These are phyloP conservation scores for Xylaria hypoxylon DNA, from an alignment of 2,329 filamentous ascomycete species.

Conservation along the genomic window DNA sequence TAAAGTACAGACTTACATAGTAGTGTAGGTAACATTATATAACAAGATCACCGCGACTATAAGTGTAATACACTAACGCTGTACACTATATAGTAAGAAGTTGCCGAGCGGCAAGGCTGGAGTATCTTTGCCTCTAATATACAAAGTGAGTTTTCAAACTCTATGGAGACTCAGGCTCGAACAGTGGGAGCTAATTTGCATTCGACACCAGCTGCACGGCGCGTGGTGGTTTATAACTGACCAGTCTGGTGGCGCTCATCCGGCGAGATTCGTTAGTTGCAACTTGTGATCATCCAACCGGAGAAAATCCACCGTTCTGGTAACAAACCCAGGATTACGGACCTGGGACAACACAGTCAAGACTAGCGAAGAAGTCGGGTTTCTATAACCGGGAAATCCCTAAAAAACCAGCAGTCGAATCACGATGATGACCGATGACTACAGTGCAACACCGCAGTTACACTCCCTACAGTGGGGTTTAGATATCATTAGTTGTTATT, in stretches of 20 bases:
- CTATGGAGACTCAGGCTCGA: background rate
- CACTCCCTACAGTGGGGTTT: background rate
- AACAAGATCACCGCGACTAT: too few species aligned
- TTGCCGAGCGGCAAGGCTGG: too few species aligned
- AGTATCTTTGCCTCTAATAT: background rate
- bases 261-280: background rate
- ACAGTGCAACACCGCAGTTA: background rate
- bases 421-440: background rate
- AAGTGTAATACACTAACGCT: too few species aligned
- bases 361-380: background rate
- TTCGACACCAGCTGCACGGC: background rate
- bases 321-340: constrained; percentile 18
- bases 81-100: background rate
- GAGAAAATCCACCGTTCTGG: constrained; percentile 31
- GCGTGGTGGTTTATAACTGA: background rate
- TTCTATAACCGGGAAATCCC: background rate
- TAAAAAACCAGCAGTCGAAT: background rate
- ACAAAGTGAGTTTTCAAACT: too few species aligned
- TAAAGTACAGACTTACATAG: too few species aligned
- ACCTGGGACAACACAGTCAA: constrained; percentile 7
- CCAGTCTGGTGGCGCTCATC: background rate
- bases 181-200: too few species aligned
- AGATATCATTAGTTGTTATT: background rate
- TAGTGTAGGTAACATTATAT: too few species aligned
- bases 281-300: constrained; percentile 19